Conservation (phyloP, 179 eudicot species). For the Silene vulgaris region DNA sequence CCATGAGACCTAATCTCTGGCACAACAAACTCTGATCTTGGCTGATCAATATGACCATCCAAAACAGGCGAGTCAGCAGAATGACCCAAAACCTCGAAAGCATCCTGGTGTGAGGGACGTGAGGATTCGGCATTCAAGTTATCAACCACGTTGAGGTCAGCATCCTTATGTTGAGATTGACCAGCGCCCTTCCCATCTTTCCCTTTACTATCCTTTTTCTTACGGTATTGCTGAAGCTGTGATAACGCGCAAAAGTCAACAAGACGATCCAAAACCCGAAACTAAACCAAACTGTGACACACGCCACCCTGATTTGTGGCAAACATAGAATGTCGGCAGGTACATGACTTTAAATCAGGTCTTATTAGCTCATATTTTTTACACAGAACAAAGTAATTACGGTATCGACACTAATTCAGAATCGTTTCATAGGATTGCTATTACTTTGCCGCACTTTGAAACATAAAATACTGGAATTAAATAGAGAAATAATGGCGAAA, state of each 20-base stretch:
- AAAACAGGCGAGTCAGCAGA: conserved; percentile 21
- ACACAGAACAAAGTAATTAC: too few species aligned
- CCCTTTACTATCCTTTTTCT: conserved; percentile 55
- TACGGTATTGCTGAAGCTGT: conserved; percentile 89
- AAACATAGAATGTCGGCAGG: too few species aligned
- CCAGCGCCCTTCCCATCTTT: conserved; percentile 39
- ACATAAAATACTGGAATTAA: neutral
- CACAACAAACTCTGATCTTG: conserved; percentile 27
- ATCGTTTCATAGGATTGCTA: neutral
- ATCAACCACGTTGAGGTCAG: conserved; percentile 26
- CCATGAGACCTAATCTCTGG: conserved; percentile 18
- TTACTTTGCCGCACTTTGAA: too few species aligned
- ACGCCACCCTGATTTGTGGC: neutral
- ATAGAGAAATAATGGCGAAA: neutral
- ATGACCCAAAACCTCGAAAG: conserved; percentile 18
- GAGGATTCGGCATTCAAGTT: conserved; percentile 28
- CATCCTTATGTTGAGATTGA: conserved; percentile 36
- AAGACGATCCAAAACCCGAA: conserved; percentile 8
- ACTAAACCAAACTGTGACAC: conserved; percentile 6
- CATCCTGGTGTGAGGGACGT: conserved; percentile 29
- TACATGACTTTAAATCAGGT: too few species aligned
- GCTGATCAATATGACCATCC: conserved; percentile 19
- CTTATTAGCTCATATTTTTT: too few species aligned
- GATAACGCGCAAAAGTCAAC: conserved; percentile 21
- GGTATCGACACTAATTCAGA: too few species aligned